phyloP scores from a whole-genome alignment of 345 rosid genomes.

The Dovyalis caffra region DNA sequence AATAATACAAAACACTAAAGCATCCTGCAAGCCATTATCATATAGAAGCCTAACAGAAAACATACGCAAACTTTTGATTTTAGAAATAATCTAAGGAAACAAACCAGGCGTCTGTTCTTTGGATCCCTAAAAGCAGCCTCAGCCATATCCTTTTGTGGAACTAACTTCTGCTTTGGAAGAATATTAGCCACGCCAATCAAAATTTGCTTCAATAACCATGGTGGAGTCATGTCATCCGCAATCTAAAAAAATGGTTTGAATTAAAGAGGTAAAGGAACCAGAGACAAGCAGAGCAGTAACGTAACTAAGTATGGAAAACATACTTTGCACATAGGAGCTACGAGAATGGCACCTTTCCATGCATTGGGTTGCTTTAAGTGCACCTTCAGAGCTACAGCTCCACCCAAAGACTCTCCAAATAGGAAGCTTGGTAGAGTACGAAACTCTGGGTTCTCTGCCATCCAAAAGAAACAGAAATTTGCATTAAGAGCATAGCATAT shows the following conservation, averaged over 20 bases:
- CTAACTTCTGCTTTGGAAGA: slow-evolving; percentile 79
- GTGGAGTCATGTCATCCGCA: slow-evolving; percentile 86
- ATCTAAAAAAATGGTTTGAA: slow-evolving; percentile 44
- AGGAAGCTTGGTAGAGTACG: slow-evolving; percentile 68
- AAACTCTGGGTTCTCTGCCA: slow-evolving; percentile 60
- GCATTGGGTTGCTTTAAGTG: slow-evolving; percentile 80
- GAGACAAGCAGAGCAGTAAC: slow-evolving; percentile 5
- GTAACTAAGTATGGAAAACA: slow-evolving; percentile 18
- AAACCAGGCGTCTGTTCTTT: slow-evolving; percentile 63
- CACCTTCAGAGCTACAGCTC: slow-evolving; percentile 88
- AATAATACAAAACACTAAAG: background rate
- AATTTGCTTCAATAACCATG: slow-evolving; percentile 48
- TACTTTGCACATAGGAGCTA: slow-evolving; percentile 99
- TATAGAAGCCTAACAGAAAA: background rate
- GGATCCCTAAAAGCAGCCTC: slow-evolving; percentile 69
- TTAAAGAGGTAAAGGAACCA: background rate
- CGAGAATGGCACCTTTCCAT: slow-evolving; percentile 88
- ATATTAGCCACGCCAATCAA: slow-evolving; percentile 68
- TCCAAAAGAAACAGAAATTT: slow-evolving; percentile 20
- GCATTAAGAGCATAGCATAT: slow-evolving; percentile 6
- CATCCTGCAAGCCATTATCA: background rate
- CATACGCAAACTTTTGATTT: background rate
- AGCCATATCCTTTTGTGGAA: slow-evolving; percentile 85
- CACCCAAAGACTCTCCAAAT: slow-evolving; percentile 95
- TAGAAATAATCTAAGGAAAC: slow-evolving; percentile 18